Evolutionary conservation across 805 yeast species (phyloP), one percentile per base, ranked within the genome.

Genomic region (Pichia cabralensis): DNA sequence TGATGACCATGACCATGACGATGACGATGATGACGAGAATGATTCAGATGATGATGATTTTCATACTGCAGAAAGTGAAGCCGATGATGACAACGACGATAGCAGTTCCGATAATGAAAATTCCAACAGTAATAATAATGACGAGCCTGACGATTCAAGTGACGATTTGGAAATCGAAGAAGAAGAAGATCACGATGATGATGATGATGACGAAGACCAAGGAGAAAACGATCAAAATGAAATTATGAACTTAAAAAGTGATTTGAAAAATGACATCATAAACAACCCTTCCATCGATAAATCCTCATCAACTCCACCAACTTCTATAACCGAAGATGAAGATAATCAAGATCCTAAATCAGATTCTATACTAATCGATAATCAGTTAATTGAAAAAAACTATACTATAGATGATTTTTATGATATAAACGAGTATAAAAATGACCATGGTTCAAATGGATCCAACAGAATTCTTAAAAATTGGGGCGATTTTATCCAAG

Each of bases 381-480:
- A 45, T 11, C 36, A 41, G 14, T 41, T 36, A n/a, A 41, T 48
- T 16, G 36, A 35, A 25, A 44, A 45, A 11, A 40, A 45, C 10
- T 49, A 34, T 23, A 47, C 50, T n/a, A 45, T 45, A 10, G 44
- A 55, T 3, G 62, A 65, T 29, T 80, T 76, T 46, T 77, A 69
- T 52, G 70, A 63, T 37, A 55, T 79, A 22, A 74, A 74, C 51
- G 92, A 81, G 52, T 46, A 56, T 25, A 41, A 56, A 5, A 55
- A 63, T 29, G 94, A 83, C 50, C 63, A 61, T 30, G 95, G 95
- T 2, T 67, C 84, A 2, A 71, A 75, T 42, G 57, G 59, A 2
- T 69, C 80, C 8, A 57, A 52, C 1, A 64, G 83, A 35, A 77
- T 85, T 21, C 51, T 61, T 38, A 86, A 85, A 54, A 76, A 75